These are phyloP conservation scores for Protostelium mycophagum DNA, from an alignment of 78 protist genomes.

Conservation along the genomic window DNA sequence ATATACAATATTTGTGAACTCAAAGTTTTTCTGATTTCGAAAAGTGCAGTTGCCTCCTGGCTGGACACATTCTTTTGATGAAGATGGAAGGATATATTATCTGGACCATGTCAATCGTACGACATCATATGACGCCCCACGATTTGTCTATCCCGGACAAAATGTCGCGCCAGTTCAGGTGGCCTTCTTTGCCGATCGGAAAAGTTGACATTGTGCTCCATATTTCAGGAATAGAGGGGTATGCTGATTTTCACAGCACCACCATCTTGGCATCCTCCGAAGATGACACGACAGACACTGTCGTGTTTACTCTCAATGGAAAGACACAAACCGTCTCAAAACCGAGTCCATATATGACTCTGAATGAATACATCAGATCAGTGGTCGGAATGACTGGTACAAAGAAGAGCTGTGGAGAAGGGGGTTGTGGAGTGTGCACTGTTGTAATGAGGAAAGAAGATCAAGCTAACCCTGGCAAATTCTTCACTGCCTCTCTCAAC, in stretches of 20 bases:
- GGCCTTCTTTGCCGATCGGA: background rate
- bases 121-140: background rate
- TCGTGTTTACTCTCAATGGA: background rate
- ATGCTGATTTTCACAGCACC: background rate
- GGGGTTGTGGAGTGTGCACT: slow-evolving; percentile 96
- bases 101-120: background rate
- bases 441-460: slow-evolving; percentile 59
- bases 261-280: background rate
- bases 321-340: background rate
- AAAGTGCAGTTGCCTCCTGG: background rate
- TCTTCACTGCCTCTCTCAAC: slow-evolving; percentile 55
- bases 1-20: no score
- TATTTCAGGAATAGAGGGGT: no score
- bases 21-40: no score
- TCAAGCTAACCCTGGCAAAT: background rate
- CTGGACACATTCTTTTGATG: background rate
- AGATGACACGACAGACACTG: background rate
- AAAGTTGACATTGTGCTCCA: background rate
- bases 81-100: background rate
- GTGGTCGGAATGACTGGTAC: slow-evolving; percentile 82
- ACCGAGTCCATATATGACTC: background rate
- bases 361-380: background rate
- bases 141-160: no score
- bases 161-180: no score
- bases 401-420: slow-evolving; percentile 93